Evolutionary conservation across 805 yeast genomes (phyloP).

Genomic region (Monosporozyma siamensis): DNA sequence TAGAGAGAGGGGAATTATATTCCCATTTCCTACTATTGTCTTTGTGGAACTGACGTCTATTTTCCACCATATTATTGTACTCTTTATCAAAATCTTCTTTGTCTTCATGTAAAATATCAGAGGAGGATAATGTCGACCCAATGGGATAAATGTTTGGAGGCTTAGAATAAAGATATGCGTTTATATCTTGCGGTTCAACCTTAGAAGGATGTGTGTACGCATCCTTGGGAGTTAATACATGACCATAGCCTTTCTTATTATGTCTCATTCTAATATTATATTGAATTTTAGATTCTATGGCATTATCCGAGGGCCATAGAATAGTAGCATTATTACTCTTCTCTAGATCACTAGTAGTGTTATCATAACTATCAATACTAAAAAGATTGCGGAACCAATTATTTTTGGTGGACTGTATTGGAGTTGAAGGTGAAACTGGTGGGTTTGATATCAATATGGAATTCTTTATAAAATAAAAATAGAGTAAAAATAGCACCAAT

Average conservation of each 20-base stretch:
- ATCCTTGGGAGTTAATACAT: constrained; percentile 17
- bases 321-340: constrained; percentile 5
- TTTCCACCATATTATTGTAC: too few species aligned
- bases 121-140: constrained; percentile 14
- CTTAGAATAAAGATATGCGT: constrained; percentile 16
- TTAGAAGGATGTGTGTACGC: background rate
- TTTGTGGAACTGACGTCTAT: background rate
- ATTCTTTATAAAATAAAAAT: constrained; percentile 11
- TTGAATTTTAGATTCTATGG: constrained; percentile 15
- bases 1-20: constrained; percentile 29
- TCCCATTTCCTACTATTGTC: constrained; percentile 17
- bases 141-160: constrained; percentile 24
- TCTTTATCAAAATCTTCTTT: too few species aligned
- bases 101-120: background rate
- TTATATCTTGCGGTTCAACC: constrained; percentile 8
- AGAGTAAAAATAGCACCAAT: constrained; percentile 13
- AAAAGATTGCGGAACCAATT: constrained; percentile 7
- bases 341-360: background rate
- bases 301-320: constrained; percentile 10
- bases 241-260: constrained; percentile 4
- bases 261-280: constrained; percentile 14
- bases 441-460: background rate
- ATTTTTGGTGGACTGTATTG: background rate
- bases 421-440: constrained; percentile 6
- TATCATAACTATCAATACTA: background rate